These are phyloP conservation scores for Austroboletus niveus DNA, from an alignment of 1,284 basidiomycete species.

Conservation along the genomic window DNA sequence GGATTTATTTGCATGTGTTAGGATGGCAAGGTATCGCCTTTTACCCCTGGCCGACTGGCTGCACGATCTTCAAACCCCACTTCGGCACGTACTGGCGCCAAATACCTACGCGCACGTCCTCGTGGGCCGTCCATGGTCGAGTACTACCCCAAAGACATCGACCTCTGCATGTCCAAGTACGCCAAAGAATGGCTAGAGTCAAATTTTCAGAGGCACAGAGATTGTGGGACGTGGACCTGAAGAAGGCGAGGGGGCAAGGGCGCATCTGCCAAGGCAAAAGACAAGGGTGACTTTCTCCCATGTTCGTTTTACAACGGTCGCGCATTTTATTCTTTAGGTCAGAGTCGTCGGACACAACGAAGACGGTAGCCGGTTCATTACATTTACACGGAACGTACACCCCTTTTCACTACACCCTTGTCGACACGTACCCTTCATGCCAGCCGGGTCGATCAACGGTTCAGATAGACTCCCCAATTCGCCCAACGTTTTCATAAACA, in stretches of 20 bases:
- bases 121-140: slow-evolving; percentile 75
- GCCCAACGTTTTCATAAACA: slow-evolving; percentile 57
- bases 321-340: slow-evolving; percentile 16
- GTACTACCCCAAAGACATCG: slow-evolving; percentile 68
- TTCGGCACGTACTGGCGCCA: slow-evolving; percentile 55
- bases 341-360: slow-evolving; percentile 31
- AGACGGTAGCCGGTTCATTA: slow-evolving; percentile 13
- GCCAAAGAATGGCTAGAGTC: slow-evolving; percentile 51
- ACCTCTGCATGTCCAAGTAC: slow-evolving; percentile 51
- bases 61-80: too few species aligned
- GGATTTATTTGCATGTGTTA: too few species aligned
- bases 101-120: slow-evolving; percentile 76
- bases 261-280: slow-evolving; percentile 74
- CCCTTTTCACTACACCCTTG: neutral
- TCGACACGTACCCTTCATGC: slow-evolving; percentile 26
- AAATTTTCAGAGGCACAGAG: slow-evolving; percentile 65
- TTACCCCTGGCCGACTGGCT: too few species aligned
- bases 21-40: too few species aligned
- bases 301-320: neutral
- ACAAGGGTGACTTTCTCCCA: slow-evolving; percentile 28
- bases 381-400: neutral
- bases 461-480: slow-evolving; percentile 46
- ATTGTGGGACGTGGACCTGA: slow-evolving; percentile 62
- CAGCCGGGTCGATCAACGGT: slow-evolving; percentile 21
- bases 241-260: slow-evolving; percentile 76